Percentiles rank a stretch among this genome's conserved stretches.
Conservation (phyloP, 176 grass and related monocot genomes). For the Juncus effusus region DNA sequence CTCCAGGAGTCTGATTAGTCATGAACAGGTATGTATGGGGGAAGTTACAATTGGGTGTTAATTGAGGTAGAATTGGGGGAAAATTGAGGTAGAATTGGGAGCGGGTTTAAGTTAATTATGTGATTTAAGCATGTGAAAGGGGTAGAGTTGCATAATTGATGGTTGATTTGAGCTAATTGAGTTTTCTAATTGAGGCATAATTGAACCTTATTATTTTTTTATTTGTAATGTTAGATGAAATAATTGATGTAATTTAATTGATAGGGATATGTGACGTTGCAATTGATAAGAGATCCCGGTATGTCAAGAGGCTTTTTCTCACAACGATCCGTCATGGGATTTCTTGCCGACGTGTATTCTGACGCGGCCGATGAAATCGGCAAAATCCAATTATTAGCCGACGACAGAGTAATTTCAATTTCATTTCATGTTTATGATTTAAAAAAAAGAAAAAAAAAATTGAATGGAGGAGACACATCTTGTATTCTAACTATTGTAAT, state of each 20-base stretch:
- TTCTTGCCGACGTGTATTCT: constrained; percentile 86
- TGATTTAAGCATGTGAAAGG: too few species aligned
- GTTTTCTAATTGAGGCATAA: too few species aligned
- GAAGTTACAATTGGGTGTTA: too few species aligned
- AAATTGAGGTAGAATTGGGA: too few species aligned
- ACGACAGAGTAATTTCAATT: constrained; percentile 59
- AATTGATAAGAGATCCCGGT: constrained; percentile 64
- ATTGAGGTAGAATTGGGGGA: too few species aligned
- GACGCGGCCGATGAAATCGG: constrained; percentile 97
- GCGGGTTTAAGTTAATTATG: too few species aligned
- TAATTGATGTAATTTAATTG: constrained; percentile 11
- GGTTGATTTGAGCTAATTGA: too few species aligned
- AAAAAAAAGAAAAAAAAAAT: background rate
- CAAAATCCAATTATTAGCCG: constrained; percentile 80
- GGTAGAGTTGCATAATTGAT: too few species aligned
- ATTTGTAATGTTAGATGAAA: background rate
- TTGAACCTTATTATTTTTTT: too few species aligned
- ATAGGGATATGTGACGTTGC: constrained; percentile 83
- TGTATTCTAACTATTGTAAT: background rate
- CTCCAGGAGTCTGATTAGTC: constrained; percentile 87
- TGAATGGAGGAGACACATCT: background rate
- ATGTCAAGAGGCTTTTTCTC: constrained; percentile 91
- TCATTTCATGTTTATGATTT: background rate
- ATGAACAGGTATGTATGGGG: constrained; percentile 62
- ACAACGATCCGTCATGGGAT: constrained; percentile 81